Base-by-base conservation (phyloP, 768 basidiomycete species). In the Naganishia onofrii region DNA sequence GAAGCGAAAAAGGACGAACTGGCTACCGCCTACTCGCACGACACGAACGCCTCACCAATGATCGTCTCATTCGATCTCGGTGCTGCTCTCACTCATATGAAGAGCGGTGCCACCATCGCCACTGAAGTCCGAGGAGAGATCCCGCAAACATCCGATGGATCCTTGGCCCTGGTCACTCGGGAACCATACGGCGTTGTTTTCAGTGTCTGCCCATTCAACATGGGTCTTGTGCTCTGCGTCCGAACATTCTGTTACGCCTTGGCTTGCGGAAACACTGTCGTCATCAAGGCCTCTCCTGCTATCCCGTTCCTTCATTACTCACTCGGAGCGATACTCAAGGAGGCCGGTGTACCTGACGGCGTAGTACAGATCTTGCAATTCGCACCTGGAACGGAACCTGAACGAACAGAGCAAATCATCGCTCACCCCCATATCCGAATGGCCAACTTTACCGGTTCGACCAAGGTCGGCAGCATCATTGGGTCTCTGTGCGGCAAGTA, bases 311-410 rank as follows among this genome's bases (percentile, higher is more conserved):
- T 77, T 1, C 81, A 82, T 57, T 67, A 72, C 32, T 71, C 77
- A 32, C 72, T 82, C 10, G 81, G 79, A 17, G 73, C 81, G 26
- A 68, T 83, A 28, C 79, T 83, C 72, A 68, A 72, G 32, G 81
- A 84, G 76, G 88, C 88, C 0, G 88, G 88, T 0, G 77, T 90
- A 0, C 88, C 88, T 5, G 76, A 80, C 19, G 87, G 87, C 7
- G 87, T 87, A 8, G 73, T 89, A 7, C 87, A 88, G 72, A 84
- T 84, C 73, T 73, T 88, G 19, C 83, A 85, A 7, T 83, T 84
- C 71, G 83, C 84, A 5, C 75, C 79, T 19, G 82, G 84, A 48
- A 80, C 77, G 53, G 81, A 84, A 0, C 85, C 87, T 2, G 72
- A 75, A 0, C 74, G 85, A 38, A 84, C 84, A 0, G 81, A 85